Conservation (phyloP, 1,284 basidiomycete genomes). For the Tylopilus microsporus region DNA sequence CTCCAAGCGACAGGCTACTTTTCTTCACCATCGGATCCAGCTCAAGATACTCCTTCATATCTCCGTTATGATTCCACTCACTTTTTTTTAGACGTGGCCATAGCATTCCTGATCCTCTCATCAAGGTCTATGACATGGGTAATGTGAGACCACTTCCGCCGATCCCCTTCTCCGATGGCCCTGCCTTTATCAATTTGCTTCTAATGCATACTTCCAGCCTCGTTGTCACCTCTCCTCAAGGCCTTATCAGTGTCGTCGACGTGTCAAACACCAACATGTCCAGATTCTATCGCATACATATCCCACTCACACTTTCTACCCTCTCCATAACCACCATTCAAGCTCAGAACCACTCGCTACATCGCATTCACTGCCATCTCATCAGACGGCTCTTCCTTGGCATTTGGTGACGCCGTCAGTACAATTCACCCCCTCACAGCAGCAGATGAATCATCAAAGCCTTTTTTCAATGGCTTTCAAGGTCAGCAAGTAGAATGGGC, state of each 20-base stretch:
- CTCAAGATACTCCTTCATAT: slow-evolving; percentile 40
- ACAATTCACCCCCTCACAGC: slow-evolving; percentile 73
- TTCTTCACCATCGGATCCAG: slow-evolving; percentile 63
- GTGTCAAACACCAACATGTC: slow-evolving; percentile 62
- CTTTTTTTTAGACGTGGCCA: slow-evolving; percentile 65
- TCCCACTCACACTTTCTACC: not conserved
- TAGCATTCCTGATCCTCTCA: slow-evolving; percentile 85
- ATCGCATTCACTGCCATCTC: slow-evolving; percentile 81
- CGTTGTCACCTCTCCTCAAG: slow-evolving; percentile 78
- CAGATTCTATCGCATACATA: slow-evolving; percentile 71
- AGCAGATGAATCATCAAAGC: slow-evolving; percentile 53
- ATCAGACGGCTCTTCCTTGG: slow-evolving; percentile 72
- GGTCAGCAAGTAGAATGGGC: slow-evolving; percentile 83
- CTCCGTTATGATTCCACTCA: slow-evolving; percentile 5
- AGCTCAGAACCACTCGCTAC: slow-evolving; percentile 71
- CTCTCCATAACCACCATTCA: slow-evolving; percentile 11
- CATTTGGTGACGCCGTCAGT: slow-evolving; percentile 88
- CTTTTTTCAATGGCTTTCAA: slow-evolving; percentile 85
- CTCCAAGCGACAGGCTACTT: slow-evolving; percentile 57
- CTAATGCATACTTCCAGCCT: slow-evolving; percentile 78
- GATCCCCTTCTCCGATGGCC: slow-evolving; percentile 83
- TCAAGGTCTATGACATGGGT: slow-evolving; percentile 90
- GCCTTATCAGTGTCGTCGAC: slow-evolving; percentile 88
- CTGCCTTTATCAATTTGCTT: slow-evolving; percentile 81
- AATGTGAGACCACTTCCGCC: slow-evolving; percentile 77